Evolutionary conservation across 2,329 filamentous ascomycete species (phyloP).

Genomic region (Beauveria pseudobassiana): DNA sequence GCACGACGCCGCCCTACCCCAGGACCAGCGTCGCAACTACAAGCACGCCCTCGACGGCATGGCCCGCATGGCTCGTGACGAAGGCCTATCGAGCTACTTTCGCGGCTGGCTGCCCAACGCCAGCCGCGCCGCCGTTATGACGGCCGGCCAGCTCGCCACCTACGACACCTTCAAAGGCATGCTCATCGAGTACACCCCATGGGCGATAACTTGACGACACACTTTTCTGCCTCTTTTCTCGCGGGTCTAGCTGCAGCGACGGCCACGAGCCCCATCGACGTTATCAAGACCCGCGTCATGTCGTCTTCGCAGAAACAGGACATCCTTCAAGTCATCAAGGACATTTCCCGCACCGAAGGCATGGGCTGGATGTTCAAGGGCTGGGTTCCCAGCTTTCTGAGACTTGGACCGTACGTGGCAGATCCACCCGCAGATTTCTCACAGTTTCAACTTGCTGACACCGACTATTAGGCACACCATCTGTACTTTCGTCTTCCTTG

Average conservation of each 20-base stretch:
- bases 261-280: conserved; percentile 77
- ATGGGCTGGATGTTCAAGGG: conserved; percentile 81
- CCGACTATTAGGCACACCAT: conserved; percentile 61
- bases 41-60: conserved; percentile 82
- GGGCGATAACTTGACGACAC: conserved; percentile 63
- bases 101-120: conserved; percentile 80
- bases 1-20: conserved; percentile 73
- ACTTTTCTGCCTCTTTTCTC: conserved; percentile 70
- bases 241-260: conserved; percentile 80
- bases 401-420: conserved; percentile 53
- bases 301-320: conserved; percentile 46
- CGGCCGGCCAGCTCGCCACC: conserved; percentile 71
- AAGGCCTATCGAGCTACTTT: conserved; percentile 71
- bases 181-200: conserved; percentile 59
- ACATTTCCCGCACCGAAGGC: conserved; percentile 65
- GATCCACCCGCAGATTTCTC: not conserved
- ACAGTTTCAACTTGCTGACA: not conserved
- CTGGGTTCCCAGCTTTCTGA: conserved; percentile 71
- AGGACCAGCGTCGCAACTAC: conserved; percentile 74
- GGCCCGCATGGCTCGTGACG: conserved; percentile 76
- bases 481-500: conserved; percentile 77
- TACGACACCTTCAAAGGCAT: conserved; percentile 76
- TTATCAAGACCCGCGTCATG: conserved; percentile 87
- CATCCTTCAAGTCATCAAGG: conserved; percentile 52
- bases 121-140: conserved; percentile 79